Evolutionary conservation across 768 basidiomycete genomes (phyloP).

Genomic region (Lactifluus echinatus): DNA sequence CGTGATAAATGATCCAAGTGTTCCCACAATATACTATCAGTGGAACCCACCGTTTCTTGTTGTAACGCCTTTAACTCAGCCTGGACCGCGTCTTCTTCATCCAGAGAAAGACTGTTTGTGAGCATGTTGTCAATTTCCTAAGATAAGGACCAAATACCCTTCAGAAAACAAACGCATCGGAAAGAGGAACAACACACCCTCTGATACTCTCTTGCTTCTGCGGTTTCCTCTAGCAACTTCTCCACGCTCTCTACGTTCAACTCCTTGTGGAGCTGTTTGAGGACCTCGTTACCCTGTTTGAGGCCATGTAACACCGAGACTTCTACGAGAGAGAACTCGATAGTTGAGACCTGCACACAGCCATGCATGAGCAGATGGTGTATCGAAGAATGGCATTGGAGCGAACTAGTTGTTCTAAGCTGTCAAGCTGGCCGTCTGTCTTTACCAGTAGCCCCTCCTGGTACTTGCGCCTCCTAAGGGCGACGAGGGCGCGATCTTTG

Average conservation of each 20-base stretch:
- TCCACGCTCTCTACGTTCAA: conserved; percentile 92
- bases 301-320: conserved; percentile 88
- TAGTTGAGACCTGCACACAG: conserved; percentile 76
- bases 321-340: conserved; percentile 94
- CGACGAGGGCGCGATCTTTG: conserved; percentile 81
- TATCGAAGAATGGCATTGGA: neutral
- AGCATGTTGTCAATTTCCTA: conserved; percentile 92
- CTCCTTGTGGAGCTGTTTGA: conserved; percentile 91
- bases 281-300: conserved; percentile 86
- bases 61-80: conserved; percentile 68
- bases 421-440: conserved; percentile 87
- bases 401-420: conserved; percentile 77
- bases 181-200: conserved; percentile 38
- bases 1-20: conserved; percentile 27
- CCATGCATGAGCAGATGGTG: neutral
- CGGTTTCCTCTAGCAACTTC: conserved; percentile 85
- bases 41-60: conserved; percentile 43
- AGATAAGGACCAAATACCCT: neutral
- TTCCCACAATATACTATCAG: neutral
- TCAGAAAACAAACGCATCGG: neutral
- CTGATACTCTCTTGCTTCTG: conserved; percentile 89
- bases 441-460: conserved; percentile 80
- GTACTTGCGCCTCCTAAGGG: conserved; percentile 86
- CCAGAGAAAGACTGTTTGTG: conserved; percentile 67
- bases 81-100: conserved; percentile 93